These are phyloP conservation scores for Scheffersomyces lignicola DNA, from an alignment of 1,139 yeast species.

Conservation along the genomic window DNA sequence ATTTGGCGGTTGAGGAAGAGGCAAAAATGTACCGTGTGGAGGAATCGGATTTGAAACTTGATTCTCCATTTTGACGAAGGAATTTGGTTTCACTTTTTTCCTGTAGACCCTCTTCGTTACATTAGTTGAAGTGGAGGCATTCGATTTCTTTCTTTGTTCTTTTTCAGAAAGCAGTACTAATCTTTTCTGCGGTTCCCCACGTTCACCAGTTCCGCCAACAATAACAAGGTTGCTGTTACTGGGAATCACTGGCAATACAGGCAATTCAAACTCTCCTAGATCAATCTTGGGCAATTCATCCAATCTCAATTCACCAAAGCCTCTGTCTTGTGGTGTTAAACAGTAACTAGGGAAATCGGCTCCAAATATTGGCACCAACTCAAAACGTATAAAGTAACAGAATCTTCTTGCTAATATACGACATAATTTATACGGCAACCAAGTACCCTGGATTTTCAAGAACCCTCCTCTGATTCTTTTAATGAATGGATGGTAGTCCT, in stretches of 20 bases:
- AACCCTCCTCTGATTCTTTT: slow-evolving; percentile 88
- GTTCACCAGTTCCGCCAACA: slow-evolving; percentile 1
- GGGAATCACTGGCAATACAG: not conserved
- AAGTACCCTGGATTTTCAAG: slow-evolving; percentile 91
- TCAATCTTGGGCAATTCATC: slow-evolving; percentile 31
- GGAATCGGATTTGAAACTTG: too few relatives aligned
- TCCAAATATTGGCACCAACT: slow-evolving; percentile 82
- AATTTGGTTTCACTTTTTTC: not conserved
- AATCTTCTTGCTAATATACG: slow-evolving; percentile 68
- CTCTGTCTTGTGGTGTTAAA: slow-evolving; percentile 60
- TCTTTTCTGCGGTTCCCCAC: not conserved
- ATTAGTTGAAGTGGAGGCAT: not conserved
- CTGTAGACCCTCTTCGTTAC: not conserved
- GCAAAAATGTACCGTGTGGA: not conserved
- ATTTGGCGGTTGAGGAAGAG: slow-evolving; percentile 3
- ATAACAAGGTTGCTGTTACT: not conserved
- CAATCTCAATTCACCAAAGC: slow-evolving; percentile 63
- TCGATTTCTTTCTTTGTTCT: slow-evolving; percentile 1
- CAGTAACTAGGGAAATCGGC: slow-evolving; percentile 69
- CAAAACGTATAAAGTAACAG: slow-evolving; percentile 74
- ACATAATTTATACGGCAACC: slow-evolving; percentile 80
- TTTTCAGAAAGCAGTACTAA: not conserved
- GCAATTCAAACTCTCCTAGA: slow-evolving; percentile 1
- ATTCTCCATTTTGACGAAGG: not conserved
- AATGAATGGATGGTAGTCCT: slow-evolving; percentile 59